Base-by-base conservation (phyloP, 495 filamentous ascomycete species). In the Aspergillus taichungensis region DNA sequence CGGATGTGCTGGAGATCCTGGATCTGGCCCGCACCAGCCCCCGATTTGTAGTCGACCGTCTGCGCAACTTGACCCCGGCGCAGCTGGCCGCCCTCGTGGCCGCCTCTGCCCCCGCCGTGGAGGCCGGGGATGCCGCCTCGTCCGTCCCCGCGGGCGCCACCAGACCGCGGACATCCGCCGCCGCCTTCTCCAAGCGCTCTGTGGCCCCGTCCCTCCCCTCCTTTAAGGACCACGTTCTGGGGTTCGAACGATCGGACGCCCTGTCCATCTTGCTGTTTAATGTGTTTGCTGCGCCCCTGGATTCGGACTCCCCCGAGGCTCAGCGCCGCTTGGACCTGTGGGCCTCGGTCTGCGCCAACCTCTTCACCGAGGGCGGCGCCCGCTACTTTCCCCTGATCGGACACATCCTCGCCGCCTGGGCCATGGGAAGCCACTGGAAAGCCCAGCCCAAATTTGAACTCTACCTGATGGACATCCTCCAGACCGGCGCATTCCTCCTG, bases 391-490 rank as follows among this genome's bases (percentile, higher is more conserved):
- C 62, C 37, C 59, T 73, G 4, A 52, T 73, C 32, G 61, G 60
- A 43, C 61, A 71, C 31, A 62, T 73, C 9, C 76, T 97, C 31
- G 88, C 91, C 63, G 78, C 84, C 43, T 97, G 87, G 84, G 78
- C 88, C 42, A 76, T 79, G 31, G 84, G 87, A 70, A 80, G 85
- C 57, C 83, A 88, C 57, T 97, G 92, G 92, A 83, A 85, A 46
- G 85, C 87, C 44, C 86, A 82, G 49, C 79, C 81, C 50, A 89
- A 87, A 52, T 82, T 98, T 72, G 90, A 95, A 68, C 82, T 87
- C 56, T 95, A 88, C 57, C 77, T 98, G 5, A 91, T 94, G 87
- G 82, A 88, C 57, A 84, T 91, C 46, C 76, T 98, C 13, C 87
- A 95, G 64, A 85, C 90, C 56, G 92, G 92, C 47, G 81, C 86